These are phyloP conservation scores for Paragyromitra xinjiangensis DNA, from an alignment of 495 filamentous ascomycete species.

Conservation along the genomic window DNA sequence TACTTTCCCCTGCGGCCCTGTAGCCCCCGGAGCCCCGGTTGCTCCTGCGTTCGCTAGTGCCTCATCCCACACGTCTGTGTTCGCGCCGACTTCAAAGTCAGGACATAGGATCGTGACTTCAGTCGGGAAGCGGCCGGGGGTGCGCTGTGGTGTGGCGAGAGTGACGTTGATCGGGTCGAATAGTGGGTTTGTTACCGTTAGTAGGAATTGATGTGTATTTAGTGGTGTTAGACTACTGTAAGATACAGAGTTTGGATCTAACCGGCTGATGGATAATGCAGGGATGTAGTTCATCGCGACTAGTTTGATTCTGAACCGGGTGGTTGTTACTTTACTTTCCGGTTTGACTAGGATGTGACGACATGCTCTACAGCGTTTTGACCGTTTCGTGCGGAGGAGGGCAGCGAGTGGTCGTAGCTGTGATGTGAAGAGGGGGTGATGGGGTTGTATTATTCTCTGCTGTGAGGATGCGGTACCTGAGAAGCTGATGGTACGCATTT, in stretches of 20 bases:
- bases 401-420: slow-evolving; percentile 77
- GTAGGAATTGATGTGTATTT: slow-evolving; percentile 78
- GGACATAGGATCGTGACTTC: slow-evolving; percentile 93
- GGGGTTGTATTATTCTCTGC: slow-evolving; percentile 49
- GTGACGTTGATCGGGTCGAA: slow-evolving; percentile 89
- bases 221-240: slow-evolving; percentile 68
- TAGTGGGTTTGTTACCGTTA: slow-evolving; percentile 91
- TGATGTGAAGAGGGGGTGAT: slow-evolving; percentile 43
- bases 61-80: slow-evolving; percentile 95
- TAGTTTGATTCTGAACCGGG: slow-evolving; percentile 86
- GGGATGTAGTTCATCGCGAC: slow-evolving; percentile 92
- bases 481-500: slow-evolving; percentile 50
- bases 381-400: slow-evolving; percentile 86
- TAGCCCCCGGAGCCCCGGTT: slow-evolving; percentile 47
- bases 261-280: slow-evolving; percentile 72
- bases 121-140: slow-evolving; percentile 77
- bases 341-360: slow-evolving; percentile 94
- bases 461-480: slow-evolving; percentile 44
- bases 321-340: slow-evolving; percentile 85
- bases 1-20: slow-evolving; percentile 40
- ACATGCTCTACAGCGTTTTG: slow-evolving; percentile 90
- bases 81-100: slow-evolving; percentile 92
- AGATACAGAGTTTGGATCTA: slow-evolving; percentile 62
- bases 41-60: slow-evolving; percentile 67
- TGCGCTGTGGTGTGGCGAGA: slow-evolving; percentile 81